These are phyloP conservation scores for Trichaptum fuscoviolaceum DNA, from an alignment of 768 basidiomycete species.

Conservation along the genomic window DNA sequence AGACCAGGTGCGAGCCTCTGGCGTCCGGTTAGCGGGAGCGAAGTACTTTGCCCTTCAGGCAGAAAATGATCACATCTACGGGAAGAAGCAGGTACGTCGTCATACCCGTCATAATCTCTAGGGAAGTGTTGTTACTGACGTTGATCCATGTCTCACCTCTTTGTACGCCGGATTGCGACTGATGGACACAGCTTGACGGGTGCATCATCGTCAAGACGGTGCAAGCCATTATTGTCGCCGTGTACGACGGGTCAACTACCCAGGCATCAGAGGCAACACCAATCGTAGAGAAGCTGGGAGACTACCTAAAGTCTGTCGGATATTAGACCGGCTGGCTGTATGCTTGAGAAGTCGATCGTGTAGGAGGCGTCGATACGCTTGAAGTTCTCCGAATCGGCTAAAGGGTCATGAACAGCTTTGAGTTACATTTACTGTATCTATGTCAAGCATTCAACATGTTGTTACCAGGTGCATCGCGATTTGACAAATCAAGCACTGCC, in stretches of 20 bases:
- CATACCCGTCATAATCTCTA: not conserved
- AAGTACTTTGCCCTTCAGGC: slow-evolving; percentile 72
- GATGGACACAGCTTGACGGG: slow-evolving; percentile 57
- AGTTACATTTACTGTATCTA: not conserved
- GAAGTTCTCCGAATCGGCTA: not conserved
- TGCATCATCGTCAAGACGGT: slow-evolving; percentile 69
- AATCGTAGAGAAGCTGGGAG: slow-evolving; percentile 64
- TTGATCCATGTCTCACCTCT: not conserved
- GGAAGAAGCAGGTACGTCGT: slow-evolving; percentile 70
- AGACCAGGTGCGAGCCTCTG: slow-evolving; percentile 41
- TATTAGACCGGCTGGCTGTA: slow-evolving; percentile 36
- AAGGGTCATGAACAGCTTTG: not conserved
- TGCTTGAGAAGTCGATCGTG: not conserved
- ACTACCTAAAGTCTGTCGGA: slow-evolving; percentile 61
- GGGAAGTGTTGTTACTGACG: not conserved
- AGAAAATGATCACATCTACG: slow-evolving; percentile 51
- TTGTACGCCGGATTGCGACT: not conserved
- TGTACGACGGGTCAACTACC: slow-evolving; percentile 53
- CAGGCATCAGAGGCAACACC: slow-evolving; percentile 64
- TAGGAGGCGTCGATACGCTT: slow-evolving; percentile 1
- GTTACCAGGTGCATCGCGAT: not conserved
- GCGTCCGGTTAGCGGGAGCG: slow-evolving; percentile 56
- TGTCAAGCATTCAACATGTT: not conserved
- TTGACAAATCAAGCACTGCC: not conserved
- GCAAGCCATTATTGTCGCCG: slow-evolving; percentile 78